Percentiles rank a stretch among this genome's conserved stretches.
Conservation (phyloP, 352 stramenopile species). For the Pythium phragmitis region DNA sequence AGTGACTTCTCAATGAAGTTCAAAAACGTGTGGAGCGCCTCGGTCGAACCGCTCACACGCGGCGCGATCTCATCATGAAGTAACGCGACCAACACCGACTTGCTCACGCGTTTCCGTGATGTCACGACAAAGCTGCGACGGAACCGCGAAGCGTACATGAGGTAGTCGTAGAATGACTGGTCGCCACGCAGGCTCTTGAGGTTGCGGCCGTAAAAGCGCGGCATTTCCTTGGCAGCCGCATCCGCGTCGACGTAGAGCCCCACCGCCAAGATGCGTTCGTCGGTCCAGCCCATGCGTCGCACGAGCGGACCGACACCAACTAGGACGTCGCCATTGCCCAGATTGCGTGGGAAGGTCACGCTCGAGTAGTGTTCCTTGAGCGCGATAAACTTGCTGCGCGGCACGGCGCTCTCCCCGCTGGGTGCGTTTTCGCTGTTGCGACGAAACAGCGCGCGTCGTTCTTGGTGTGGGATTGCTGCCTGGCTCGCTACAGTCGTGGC, state of each 20-base stretch:
- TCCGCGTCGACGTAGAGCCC: conserved; percentile 79
- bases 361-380: conserved; percentile 72
- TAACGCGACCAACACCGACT: conserved; percentile 63
- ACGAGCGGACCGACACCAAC: conserved; percentile 75
- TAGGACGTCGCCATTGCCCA: conserved; percentile 73
- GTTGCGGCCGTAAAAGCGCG: conserved; percentile 49
- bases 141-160: conserved; percentile 60
- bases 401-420: background rate
- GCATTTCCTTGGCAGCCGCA: conserved; percentile 48
- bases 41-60: conserved; percentile 54
- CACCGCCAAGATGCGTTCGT: conserved; percentile 78
- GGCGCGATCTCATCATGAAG: conserved; percentile 70
- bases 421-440: conserved; percentile 20
- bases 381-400: conserved; percentile 24
- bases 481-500: conserved; percentile 1
- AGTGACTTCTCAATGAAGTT: conserved; percentile 82
- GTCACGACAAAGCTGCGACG: conserved; percentile 77
- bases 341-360: conserved; percentile 72
- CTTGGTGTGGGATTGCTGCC: background rate
- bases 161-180: conserved; percentile 69
- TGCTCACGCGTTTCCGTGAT: conserved; percentile 74
- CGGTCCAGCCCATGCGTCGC: conserved; percentile 77
- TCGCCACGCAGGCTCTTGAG: conserved; percentile 71
- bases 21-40: conserved; percentile 58
- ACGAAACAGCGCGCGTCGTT: conserved; percentile 14